Evolutionary conservation across 768 basidiomycete genomes (phyloP), one percentile per base, ranked within the genome.

Genomic region (Dentipellis fragilis): DNA sequence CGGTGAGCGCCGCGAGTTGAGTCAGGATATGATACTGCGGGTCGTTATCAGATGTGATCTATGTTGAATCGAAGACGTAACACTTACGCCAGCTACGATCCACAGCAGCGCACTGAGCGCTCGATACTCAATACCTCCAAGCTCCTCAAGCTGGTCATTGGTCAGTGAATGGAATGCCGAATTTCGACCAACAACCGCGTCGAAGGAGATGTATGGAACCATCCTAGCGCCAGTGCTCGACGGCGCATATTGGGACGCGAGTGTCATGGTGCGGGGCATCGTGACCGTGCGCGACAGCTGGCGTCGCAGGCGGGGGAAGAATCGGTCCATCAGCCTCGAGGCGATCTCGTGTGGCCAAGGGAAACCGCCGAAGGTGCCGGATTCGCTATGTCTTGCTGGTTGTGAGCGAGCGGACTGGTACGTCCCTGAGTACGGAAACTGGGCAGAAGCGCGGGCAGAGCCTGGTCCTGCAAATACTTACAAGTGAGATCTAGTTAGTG

Each of bases 41-140:
- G 40, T 19, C 51, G 45, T 34, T 36, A n/a, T 19, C n/a, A 57
- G 46, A 9, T 16, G 19, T n/a, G 14, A 52, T 37, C 46, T 9
- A 34, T 17, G 49, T 11, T 40, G 49, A 39, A 29, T 29, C 22
- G 22, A 29, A 34, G 42, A 51, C 39, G 9, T n/a, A 49, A 37
- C 36, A 75, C 88, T 64, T 66, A 94, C 92, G 36, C 71, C 66
- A 10, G 78, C 78, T 38, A 95, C 81, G 54, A 94, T 79, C 87
- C 89, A 94, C 10, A 93, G 72, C 51, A 96, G 68, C 2, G 85
- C 80, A 46, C 84, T 85, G 59, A 96, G 71, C 11, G 87, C 89
- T 10, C 93, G 79, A 65, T 89, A 98, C 67, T 99, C 95, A 7
- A 96, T 87, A 17, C 95, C 94, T 4, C 93, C 93, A 4, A 98